These are phyloP conservation scores for Escallonia rubra DNA, from an alignment of 129 eudicot genomes.

Conservation along the genomic window DNA sequence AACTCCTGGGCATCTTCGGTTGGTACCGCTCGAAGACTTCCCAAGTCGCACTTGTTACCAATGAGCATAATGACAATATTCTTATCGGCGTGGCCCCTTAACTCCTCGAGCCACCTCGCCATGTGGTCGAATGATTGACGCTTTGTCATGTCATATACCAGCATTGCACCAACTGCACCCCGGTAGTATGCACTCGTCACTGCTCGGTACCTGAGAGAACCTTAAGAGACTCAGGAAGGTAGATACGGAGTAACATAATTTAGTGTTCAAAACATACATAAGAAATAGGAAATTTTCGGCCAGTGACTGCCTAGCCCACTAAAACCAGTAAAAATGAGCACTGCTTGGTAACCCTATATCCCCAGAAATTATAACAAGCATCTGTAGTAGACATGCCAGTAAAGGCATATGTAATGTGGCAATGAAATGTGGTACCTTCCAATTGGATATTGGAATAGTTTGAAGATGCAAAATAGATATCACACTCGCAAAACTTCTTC, in stretches of 20 bases:
- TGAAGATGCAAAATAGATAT: no score
- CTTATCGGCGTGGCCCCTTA: constrained; percentile 27
- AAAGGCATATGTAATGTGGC: background rate
- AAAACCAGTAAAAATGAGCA: background rate
- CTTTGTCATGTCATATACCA: constrained; percentile 34
- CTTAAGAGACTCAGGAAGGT: no score
- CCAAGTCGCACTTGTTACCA: constrained; percentile 33
- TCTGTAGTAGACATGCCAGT: background rate
- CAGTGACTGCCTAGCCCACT: background rate
- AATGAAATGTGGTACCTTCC: no score
- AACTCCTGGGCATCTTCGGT: constrained; percentile 39
- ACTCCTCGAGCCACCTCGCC: constrained; percentile 41
- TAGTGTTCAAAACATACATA: no score
- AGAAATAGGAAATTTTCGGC: background rate
- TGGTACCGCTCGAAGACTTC: constrained; percentile 34
- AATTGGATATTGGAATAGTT: no score
- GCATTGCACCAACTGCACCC: constrained; percentile 42
- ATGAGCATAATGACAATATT: constrained; percentile 19
- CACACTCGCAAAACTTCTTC: no score
- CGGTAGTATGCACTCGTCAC: constrained; percentile 41
- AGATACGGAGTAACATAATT: no score
- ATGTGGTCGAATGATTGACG: constrained; percentile 41
- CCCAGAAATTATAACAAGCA: background rate
- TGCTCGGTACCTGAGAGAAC: constrained; percentile 24
- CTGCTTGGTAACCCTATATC: background rate